A percentile compares a stretch with the other conserved stretches of the same genome.
phyloP scores from a whole-genome alignment of 2,329 filamentous ascomycete genomes.

The Myriosclerotinia duriaeana region DNA sequence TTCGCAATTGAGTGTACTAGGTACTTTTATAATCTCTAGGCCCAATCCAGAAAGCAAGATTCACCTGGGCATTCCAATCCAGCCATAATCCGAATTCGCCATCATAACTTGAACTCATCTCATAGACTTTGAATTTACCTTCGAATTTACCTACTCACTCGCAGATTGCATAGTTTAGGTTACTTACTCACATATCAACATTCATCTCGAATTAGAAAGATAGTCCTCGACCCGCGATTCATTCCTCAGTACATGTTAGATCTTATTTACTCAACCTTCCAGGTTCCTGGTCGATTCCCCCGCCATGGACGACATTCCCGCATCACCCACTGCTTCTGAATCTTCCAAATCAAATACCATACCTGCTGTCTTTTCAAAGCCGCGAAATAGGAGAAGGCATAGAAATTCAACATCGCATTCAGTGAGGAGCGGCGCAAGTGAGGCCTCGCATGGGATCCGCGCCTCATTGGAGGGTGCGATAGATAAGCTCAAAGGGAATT shows the following conservation, averaged over 20 bases:
- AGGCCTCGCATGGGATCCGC: conserved; percentile 29
- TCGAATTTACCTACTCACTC: conserved; percentile 1
- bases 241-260: background rate
- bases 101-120: background rate
- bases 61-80: conserved; percentile 2
- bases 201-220: background rate
- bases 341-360: conserved; percentile 34
- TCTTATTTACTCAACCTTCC: background rate
- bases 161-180: too few species aligned
- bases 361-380: conserved; percentile 36
- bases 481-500: conserved; percentile 34
- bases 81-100: background rate
- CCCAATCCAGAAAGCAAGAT: background rate
- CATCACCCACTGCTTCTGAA: conserved; percentile 24
- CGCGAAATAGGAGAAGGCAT: conserved; percentile 30
- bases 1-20: background rate
- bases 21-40: background rate
- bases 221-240: background rate
- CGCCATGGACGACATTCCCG: conserved; percentile 20
- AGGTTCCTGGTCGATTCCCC: conserved; percentile 1
- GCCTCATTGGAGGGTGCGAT: conserved; percentile 33
- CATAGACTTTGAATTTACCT: background rate
- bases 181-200: background rate
- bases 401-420: conserved; percentile 35
- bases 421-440: conserved; percentile 35